A percentile compares a stretch with the other conserved stretches of the same genome.
phyloP scores from a whole-genome alignment of 1,284 basidiomycete genomes.

The Ganoderma resinaceum region DNA sequence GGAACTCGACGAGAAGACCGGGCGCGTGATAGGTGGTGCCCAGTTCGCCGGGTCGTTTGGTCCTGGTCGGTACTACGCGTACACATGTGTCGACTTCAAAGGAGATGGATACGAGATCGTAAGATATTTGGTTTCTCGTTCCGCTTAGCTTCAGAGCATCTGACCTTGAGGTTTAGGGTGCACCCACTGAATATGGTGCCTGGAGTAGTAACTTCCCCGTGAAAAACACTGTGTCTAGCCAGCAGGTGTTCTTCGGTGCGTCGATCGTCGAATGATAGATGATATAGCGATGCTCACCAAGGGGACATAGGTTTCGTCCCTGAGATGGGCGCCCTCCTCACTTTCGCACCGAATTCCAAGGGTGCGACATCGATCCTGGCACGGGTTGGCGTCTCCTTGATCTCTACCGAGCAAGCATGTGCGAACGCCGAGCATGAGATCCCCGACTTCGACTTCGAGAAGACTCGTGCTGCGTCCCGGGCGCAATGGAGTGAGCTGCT shows the following conservation, averaged over 20 bases:
- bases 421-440: conserved; percentile 55
- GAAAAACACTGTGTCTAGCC: conserved; percentile 50
- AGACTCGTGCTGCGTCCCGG: conserved; percentile 49
- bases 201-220: conserved; percentile 61
- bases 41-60: conserved; percentile 59
- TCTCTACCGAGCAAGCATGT: conserved; percentile 66
- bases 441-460: conserved; percentile 61
- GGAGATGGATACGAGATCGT: conserved; percentile 57
- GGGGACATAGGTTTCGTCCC: conserved; percentile 40
- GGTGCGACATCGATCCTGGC: conserved; percentile 54
- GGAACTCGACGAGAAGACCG: conserved; percentile 52
- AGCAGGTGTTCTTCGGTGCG: conserved; percentile 55
- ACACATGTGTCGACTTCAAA: conserved; percentile 66
- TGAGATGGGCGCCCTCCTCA: conserved; percentile 59
- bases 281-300: background rate
- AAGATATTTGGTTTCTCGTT: background rate
- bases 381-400: conserved; percentile 65
- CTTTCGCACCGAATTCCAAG: conserved; percentile 43
- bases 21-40: conserved; percentile 50
- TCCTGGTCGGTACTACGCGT: conserved; percentile 63
- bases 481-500: conserved; percentile 64
- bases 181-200: conserved; percentile 57
- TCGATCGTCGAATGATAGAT: background rate
- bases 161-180: conserved; percentile 15
- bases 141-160: conserved; percentile 22